Evolutionary conservation across 1,139 yeast genomes (phyloP).

Genomic region (Petasospora rhodanensis): DNA sequence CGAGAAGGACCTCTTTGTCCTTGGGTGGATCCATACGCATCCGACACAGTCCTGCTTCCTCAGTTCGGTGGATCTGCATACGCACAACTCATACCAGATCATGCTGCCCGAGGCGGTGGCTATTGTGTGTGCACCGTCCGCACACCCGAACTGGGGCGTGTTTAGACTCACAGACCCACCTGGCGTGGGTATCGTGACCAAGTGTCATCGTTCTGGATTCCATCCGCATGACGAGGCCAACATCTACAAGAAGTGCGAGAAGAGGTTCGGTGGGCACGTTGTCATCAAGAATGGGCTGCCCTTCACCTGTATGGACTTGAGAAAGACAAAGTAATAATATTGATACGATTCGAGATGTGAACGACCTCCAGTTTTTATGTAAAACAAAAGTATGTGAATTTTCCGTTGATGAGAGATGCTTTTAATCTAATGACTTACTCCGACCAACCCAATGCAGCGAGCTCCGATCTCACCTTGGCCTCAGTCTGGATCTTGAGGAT

Average conservation of each 20-base stretch:
- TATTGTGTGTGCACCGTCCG: slow-evolving; percentile 53
- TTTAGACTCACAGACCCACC: slow-evolving; percentile 60
- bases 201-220: slow-evolving; percentile 43
- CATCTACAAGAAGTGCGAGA: slow-evolving; percentile 42
- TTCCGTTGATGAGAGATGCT: neutral
- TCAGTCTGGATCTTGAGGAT: slow-evolving; percentile 85
- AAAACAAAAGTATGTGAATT: neutral
- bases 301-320: slow-evolving; percentile 41
- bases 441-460: slow-evolving; percentile 70
- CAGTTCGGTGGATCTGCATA: slow-evolving; percentile 58
- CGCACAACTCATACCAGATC: slow-evolving; percentile 58
- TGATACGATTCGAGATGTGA: neutral
- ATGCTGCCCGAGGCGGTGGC: slow-evolving; percentile 68
- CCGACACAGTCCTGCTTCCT: slow-evolving; percentile 63
- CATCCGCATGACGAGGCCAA: slow-evolving; percentile 52
- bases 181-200: slow-evolving; percentile 47
- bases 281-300: slow-evolving; percentile 39
- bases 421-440: slow-evolving; percentile 15
- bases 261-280: slow-evolving; percentile 45
- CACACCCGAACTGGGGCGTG: slow-evolving; percentile 45
- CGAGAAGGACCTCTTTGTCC: slow-evolving; percentile 45
- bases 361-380: neutral
- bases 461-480: slow-evolving; percentile 68
- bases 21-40: slow-evolving; percentile 70
- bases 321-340: slow-evolving; percentile 18